Percentiles rank a stretch among this genome's conserved stretches.
These are phyloP conservation scores for Royoungia palumana DNA, from an alignment of 768 basidiomycete species.

Conservation along the genomic window DNA sequence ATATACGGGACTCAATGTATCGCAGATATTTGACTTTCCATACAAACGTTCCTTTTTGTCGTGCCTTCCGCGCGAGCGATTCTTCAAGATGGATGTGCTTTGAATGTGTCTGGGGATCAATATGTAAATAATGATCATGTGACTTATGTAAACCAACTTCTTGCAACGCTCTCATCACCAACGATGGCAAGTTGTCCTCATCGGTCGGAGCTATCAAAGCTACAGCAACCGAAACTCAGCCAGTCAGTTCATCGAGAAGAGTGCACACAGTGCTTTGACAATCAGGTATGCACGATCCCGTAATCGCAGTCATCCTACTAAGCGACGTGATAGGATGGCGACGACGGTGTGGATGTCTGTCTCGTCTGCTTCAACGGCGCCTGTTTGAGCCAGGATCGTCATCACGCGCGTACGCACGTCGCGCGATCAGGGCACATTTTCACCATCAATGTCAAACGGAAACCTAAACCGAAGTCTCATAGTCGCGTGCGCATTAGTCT, in stretches of 20 bases:
- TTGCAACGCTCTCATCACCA: background rate
- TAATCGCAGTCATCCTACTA: conserved; percentile 1
- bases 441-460: conserved; percentile 78
- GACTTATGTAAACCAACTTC: background rate
- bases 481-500: conserved; percentile 54
- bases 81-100: conserved; percentile 23
- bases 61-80: conserved; percentile 16
- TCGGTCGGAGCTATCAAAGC: conserved; percentile 42
- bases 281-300: conserved; percentile 54
- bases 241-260: conserved; percentile 87
- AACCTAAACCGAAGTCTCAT: conserved; percentile 51
- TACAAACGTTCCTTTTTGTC: conserved; percentile 23
- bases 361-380: conserved; percentile 93
- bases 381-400: conserved; percentile 58
- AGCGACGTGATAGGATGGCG: conserved; percentile 50
- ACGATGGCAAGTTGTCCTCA: conserved; percentile 48
- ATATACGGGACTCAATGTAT: background rate
- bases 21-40: conserved; percentile 25
- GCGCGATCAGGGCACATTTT: conserved; percentile 71
- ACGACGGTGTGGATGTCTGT: conserved; percentile 84
- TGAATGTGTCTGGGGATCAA: too few relatives aligned
- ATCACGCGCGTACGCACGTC: conserved; percentile 74
- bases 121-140: conserved; percentile 8
- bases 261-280: conserved; percentile 96
- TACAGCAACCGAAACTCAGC: conserved; percentile 57